A percentile compares a stretch with the other conserved stretches of the same genome.
phyloP scores from a whole-genome alignment of 2,329 filamentous ascomycete species.

The Stagonosporopsis rhizophila region DNA sequence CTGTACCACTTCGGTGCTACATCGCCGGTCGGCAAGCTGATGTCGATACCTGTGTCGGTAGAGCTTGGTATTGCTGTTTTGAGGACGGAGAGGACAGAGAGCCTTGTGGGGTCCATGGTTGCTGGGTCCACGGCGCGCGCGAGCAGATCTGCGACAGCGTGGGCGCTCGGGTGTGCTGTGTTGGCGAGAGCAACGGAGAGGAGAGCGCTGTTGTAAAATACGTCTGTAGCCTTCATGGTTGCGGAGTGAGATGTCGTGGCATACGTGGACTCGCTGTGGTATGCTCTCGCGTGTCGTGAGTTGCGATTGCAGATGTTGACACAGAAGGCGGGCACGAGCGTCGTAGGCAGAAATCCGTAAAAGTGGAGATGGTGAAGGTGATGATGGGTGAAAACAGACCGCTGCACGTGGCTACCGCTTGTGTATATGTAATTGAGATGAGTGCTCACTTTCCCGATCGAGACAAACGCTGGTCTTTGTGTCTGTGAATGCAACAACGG shows the following conservation, averaged over 20 bases:
- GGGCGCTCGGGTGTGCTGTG: neutral
- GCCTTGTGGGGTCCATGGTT: conserved; percentile 15
- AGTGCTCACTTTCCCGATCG: neutral
- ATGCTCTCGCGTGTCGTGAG: neutral
- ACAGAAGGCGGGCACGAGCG: conserved; percentile 2
- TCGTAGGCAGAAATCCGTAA: neutral
- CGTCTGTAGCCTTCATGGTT: conserved; percentile 9
- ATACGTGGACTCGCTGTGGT: neutral
- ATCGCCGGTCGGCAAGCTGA: conserved; percentile 5
- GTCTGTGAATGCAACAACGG: neutral
- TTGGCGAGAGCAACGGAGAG: neutral
- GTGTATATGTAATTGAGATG: neutral
- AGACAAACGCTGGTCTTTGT: conserved; percentile 1
- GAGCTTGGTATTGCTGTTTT: conserved; percentile 15
- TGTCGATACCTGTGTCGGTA: conserved; percentile 4
- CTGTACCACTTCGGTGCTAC: conserved; percentile 16
- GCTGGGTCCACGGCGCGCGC: conserved; percentile 12
- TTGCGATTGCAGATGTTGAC: conserved; percentile 1
- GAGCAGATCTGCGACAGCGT: conserved; percentile 4
- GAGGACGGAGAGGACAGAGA: conserved; percentile 19
- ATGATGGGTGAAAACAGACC: neutral
- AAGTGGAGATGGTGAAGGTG: conserved; percentile 7
- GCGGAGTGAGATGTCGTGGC: neutral
- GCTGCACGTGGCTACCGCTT: neutral
- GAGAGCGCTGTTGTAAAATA: neutral